These are phyloP conservation scores for Paxillus involutus DNA, from an alignment of 768 basidiomycete species.

Conservation along the genomic window DNA sequence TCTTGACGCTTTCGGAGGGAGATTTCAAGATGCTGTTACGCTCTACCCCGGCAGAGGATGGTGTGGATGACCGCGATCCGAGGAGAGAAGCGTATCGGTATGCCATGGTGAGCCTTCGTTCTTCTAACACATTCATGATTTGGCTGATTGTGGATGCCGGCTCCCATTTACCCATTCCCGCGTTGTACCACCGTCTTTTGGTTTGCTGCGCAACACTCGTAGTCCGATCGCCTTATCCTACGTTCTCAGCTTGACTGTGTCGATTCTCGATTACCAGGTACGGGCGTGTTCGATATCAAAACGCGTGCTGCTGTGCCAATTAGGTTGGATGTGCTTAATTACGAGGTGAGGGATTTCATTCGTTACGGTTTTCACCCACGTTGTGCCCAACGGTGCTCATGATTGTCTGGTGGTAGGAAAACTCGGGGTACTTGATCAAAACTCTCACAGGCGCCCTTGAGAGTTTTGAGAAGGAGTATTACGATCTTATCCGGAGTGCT, in stretches of 20 bases:
- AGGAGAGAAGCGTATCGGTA: constrained; percentile 82
- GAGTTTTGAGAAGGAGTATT: constrained; percentile 93
- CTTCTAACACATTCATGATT: not conserved
- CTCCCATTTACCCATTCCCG: too few species aligned
- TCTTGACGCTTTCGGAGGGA: constrained; percentile 50
- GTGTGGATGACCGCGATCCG: constrained; percentile 32
- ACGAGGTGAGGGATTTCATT: constrained; percentile 43
- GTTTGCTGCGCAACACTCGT: not conserved
- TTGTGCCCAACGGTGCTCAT: not conserved
- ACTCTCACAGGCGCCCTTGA: constrained; percentile 59
- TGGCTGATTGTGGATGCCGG: too few species aligned
- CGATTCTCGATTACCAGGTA: constrained; percentile 79
- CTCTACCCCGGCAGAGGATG: constrained; percentile 18
- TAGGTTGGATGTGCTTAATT: constrained; percentile 83
- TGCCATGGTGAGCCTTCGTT: constrained; percentile 55
- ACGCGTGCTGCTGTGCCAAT: constrained; percentile 86
- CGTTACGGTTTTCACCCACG: too few species aligned
- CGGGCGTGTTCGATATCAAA: constrained; percentile 95
- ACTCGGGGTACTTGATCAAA: constrained; percentile 75
- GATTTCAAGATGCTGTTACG: constrained; percentile 64
- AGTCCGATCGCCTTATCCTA: constrained; percentile 69
- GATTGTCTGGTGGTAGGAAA: constrained; percentile 47
- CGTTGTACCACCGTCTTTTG: too few species aligned
- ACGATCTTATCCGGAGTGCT: constrained; percentile 90
- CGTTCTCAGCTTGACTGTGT: constrained; percentile 93